phyloP scores from a whole-genome alignment of 129 eudicot species.

The Tagetes patula region DNA sequence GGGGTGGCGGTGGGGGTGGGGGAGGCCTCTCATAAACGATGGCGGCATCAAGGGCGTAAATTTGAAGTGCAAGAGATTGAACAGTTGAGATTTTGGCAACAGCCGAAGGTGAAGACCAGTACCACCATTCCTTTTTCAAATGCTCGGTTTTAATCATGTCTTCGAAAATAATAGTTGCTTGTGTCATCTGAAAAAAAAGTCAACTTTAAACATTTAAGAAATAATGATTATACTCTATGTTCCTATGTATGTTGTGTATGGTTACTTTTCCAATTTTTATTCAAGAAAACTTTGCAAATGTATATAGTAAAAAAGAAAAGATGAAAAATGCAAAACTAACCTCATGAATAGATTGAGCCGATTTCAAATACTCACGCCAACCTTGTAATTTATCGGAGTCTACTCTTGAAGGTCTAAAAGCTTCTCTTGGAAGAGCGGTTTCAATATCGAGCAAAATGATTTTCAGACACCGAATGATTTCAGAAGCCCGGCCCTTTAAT shows the following conservation, averaged over 20 bases:
- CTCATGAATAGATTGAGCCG: slow-evolving; percentile 72
- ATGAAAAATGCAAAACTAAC: slow-evolving; percentile 36
- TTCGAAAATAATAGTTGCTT: slow-evolving; percentile 70
- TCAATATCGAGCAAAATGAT: slow-evolving; percentile 78
- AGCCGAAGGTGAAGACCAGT: slow-evolving; percentile 85
- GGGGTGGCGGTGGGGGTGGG: slow-evolving; percentile 19
- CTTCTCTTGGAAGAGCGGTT: slow-evolving; percentile 75
- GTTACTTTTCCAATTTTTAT: neutral
- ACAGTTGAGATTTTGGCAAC: slow-evolving; percentile 66
- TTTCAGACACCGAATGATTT: slow-evolving; percentile 60
- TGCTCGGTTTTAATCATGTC: slow-evolving; percentile 72
- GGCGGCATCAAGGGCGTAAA: slow-evolving; percentile 69
- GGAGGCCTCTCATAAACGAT: slow-evolving; percentile 49
- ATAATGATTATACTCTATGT: neutral
- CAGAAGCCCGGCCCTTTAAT: slow-evolving; percentile 53
- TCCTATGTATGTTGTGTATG: neutral
- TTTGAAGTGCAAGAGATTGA: slow-evolving; percentile 66
- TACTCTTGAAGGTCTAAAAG: slow-evolving; percentile 61
- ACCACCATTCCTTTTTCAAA: slow-evolving; percentile 86
- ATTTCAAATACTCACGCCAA: slow-evolving; percentile 81
- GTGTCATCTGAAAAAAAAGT: slow-evolving; percentile 60
- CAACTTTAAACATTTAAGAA: slow-evolving; percentile 2
- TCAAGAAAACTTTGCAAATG: neutral
- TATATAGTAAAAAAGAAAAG: neutral
- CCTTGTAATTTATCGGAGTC: slow-evolving; percentile 42